phyloP scores from a whole-genome alignment of 352 stramenopile species.

The Globisporangium nagaii region DNA sequence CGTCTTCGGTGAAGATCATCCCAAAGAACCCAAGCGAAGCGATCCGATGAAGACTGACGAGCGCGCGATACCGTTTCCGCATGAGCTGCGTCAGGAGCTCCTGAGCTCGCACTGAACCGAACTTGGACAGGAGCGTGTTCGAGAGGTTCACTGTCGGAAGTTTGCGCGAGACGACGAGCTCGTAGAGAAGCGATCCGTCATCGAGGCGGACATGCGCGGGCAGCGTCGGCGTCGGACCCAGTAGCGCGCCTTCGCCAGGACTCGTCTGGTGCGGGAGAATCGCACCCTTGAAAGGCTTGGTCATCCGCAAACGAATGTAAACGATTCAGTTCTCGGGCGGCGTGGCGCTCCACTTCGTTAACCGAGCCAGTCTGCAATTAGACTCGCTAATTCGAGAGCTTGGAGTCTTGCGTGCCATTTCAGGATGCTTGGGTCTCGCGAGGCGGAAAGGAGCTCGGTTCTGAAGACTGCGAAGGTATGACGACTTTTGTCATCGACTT shows the following conservation, averaged over 20 bases:
- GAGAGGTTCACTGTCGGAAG: not conserved
- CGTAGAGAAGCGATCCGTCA: not conserved
- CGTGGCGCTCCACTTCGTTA: too few relatives aligned
- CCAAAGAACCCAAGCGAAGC: not conserved
- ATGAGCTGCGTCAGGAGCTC: not conserved
- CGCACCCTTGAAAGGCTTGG: not conserved
- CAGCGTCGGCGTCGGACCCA: not conserved
- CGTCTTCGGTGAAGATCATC: not conserved
- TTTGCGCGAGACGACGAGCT: not conserved
- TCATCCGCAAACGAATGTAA: too few relatives aligned
- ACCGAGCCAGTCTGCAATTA: not conserved
- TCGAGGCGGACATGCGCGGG: not conserved
- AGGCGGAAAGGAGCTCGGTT: too few relatives aligned
- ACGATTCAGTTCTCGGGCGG: too few relatives aligned
- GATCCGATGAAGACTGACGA: not conserved
- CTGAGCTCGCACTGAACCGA: not conserved
- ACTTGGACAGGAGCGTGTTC: not conserved
- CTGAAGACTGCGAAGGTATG: too few relatives aligned
- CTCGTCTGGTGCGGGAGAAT: not conserved
- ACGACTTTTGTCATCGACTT: too few relatives aligned
- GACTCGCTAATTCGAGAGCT: not conserved
- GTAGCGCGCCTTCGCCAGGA: not conserved
- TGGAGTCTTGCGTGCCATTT: too few relatives aligned
- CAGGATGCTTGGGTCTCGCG: not conserved
- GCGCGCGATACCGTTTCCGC: not conserved